A percentile compares a stretch with the other conserved stretches of the same genome.
These are phyloP conservation scores for Eucalyptus sp. DNA, from an alignment of 345 rosid genomes.

Conservation along the genomic window DNA sequence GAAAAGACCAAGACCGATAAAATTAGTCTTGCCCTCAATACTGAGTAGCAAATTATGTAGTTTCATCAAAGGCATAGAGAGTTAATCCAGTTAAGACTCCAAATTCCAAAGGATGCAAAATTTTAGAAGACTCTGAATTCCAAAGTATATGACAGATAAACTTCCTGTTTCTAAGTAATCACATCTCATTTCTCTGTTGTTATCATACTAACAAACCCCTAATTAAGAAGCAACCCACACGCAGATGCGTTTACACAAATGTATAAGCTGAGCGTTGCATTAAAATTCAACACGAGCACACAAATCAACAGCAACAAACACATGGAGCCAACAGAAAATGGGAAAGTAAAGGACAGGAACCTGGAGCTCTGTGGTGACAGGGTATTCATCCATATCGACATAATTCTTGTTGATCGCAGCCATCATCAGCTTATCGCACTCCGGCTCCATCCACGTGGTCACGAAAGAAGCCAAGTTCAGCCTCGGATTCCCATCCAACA, in stretches of 20 bases:
- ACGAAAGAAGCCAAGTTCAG: slow-evolving; percentile 40
- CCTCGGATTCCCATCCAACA: slow-evolving; percentile 46
- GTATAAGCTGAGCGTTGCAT: neutral
- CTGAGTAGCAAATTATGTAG: neutral
- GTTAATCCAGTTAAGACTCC: neutral
- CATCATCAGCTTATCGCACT: slow-evolving; percentile 42
- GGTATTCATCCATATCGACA: slow-evolving; percentile 33
- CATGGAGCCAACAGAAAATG: neutral
- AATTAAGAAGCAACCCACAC: neutral
- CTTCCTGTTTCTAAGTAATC: neutral
- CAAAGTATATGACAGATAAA: neutral
- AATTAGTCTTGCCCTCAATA: neutral
- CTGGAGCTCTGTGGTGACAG: slow-evolving; percentile 46
- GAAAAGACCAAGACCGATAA: neutral
- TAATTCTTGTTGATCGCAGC: slow-evolving; percentile 23
- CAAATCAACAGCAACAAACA: neutral
- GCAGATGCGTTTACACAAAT: neutral
- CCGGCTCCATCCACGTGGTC: slow-evolving; percentile 48
- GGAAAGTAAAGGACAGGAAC: neutral
- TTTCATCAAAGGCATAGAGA: neutral
- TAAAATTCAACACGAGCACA: neutral
- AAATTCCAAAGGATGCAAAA: neutral
- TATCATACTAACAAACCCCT: neutral
- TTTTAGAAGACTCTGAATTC: neutral
- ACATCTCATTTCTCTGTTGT: neutral